phyloP scores from a whole-genome alignment of 345 rosid genomes.

The Salix dunnii region DNA sequence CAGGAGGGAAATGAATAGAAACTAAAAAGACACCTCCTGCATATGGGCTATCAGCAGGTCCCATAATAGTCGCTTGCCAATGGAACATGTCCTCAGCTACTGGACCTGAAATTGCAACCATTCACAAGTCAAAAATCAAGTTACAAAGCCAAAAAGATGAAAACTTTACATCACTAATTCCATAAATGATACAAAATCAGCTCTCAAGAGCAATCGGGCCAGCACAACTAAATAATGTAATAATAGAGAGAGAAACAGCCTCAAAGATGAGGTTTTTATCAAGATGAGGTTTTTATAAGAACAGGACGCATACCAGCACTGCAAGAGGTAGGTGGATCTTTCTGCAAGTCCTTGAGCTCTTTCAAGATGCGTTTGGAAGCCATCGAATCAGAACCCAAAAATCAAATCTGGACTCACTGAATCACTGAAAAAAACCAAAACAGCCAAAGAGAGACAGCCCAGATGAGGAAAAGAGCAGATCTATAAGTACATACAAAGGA shows the following conservation, averaged over 20 bases:
- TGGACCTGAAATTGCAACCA: slow-evolving; percentile 23
- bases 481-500: neutral
- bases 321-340: slow-evolving; percentile 51
- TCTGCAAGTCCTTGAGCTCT: slow-evolving; percentile 41
- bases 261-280: neutral
- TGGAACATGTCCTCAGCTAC: slow-evolving; percentile 47
- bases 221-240: neutral
- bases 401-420: neutral
- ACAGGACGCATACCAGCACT: slow-evolving; percentile 35
- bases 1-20: slow-evolving; percentile 44
- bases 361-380: slow-evolving; percentile 44
- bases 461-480: neutral
- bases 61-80: slow-evolving; percentile 48
- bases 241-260: neutral
- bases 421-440: neutral
- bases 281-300: neutral
- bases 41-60: slow-evolving; percentile 42
- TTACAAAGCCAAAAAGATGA: neutral
- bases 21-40: slow-evolving; percentile 38
- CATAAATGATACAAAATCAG: neutral
- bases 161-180: neutral
- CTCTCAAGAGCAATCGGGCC: neutral
- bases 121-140: neutral
- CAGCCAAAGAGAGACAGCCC: neutral
- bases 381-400: slow-evolving; percentile 17